Base-by-base conservation (phyloP, 768 basidiomycete genomes). In the Fibroporia radiculosa region DNA sequence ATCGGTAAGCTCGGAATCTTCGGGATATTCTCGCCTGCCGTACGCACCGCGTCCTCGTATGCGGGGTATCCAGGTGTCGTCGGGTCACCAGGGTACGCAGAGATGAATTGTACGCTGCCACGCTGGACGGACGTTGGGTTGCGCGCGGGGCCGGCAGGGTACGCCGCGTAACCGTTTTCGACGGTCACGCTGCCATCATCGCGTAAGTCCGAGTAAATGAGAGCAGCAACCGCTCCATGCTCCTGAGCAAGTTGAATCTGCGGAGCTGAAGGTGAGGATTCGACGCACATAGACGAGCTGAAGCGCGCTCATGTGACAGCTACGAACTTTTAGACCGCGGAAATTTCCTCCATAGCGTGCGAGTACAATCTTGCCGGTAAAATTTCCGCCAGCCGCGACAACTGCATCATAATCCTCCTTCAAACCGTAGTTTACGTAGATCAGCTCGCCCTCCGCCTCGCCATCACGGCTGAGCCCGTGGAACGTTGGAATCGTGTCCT, bases 1-100 rank as follows among this genome's bases (percentile, higher is more conserved):
- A 96, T 79, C 1, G 95, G 95, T 20, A 97, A 62, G 55, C 88
- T 91, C 0, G 89, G 88, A 49, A 91, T 91, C 18, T 59, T 62
- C 2, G 88, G 86, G 35, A 84, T 74, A 52, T 82, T 87, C 43
- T 60, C 66, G 24, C 68, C 77, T n/a, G 75, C 74, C 10, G 62
- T 66, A 36, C 86, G 74, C 13, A 82, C 82, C 24, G 79, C 78
- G 57, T 92, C 80, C 58, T 79, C 73, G 61, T 97, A 97, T 1
- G 93, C 72, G 40, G 95, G 93, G 49, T 77, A 72, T 6, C 85
- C 88, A 6, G 93, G 93, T 2, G 95, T 97, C 0, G 85, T 81
- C 1, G 92, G 88, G 56, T 88, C 85, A 13, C 76, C 77, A 1
- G 75, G 75, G 57, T 77, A 81, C 7, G 66, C 47, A 10, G 70